These are phyloP conservation scores for rapeseed (Brassica napus) DNA, from an alignment of 345 rosid species.

Conservation along the genomic window DNA sequence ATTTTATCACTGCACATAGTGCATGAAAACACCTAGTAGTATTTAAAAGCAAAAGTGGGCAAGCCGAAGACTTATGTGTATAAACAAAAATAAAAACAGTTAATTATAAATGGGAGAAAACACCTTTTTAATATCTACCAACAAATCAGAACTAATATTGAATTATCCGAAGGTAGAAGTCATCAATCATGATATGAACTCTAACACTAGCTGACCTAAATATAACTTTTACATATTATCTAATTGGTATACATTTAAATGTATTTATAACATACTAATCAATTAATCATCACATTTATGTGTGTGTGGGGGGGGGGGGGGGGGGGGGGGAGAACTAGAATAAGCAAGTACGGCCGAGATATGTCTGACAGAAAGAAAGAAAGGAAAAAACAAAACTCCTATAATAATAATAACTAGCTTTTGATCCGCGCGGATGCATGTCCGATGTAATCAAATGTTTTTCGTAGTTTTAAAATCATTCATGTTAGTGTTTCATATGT, in stretches of 20 bases:
- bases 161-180: conserved; percentile 27
- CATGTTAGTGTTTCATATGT: too few relatives aligned
- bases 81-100: not conserved
- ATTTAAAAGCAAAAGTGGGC: too few relatives aligned
- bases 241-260: not conserved
- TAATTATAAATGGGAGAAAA: not conserved
- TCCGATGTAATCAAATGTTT: too few relatives aligned
- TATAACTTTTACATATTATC: conserved; percentile 15
- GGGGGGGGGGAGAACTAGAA: not conserved
- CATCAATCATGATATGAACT: conserved; percentile 32
- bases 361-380: conserved; percentile 29
- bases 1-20: too few relatives aligned
- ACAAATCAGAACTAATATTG: conserved; percentile 8
- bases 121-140: not conserved
- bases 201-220: conserved; percentile 36
- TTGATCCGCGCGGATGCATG: too few relatives aligned
- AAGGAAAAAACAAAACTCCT: too few relatives aligned
- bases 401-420: not conserved
- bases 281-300: conserved; percentile 26
- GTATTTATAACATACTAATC: conserved; percentile 14
- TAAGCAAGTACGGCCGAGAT: conserved; percentile 39
- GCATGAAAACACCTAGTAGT: too few relatives aligned
- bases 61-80: too few relatives aligned
- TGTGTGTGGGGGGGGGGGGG: not conserved
- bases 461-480: too few relatives aligned